Base-by-base conservation (phyloP, 2,329 filamentous ascomycete genomes). In the Huntiella bhutanensis region DNA sequence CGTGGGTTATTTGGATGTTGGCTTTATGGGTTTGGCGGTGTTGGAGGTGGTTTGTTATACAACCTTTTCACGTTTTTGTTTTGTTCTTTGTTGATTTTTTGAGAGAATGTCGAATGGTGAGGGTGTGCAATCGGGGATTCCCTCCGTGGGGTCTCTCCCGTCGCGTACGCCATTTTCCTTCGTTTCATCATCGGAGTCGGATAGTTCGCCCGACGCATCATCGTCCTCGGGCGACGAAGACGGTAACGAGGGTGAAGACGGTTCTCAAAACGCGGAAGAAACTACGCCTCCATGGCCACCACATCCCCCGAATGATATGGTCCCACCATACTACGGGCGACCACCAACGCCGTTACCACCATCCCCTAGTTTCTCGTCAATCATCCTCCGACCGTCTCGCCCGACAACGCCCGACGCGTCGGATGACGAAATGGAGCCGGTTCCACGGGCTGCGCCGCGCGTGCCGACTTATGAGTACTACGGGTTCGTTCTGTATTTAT, bases 381-480 rank as follows among this genome's bases (percentile, higher is more conserved):
- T 98, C 15, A 77, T 98, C 15, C 73, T 96, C 5, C 82, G 87
- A 1, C 84, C 84, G 3, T 93, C 85, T 19, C 74, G 87, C n/a
- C 88, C 87, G 1, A 93, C 84, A 1, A 96, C 88, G 0, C 88
- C 91, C 11, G 87, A 95, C 58, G 83, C 80, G 35, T 92, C 84
- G 0, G 87, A 93, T 62, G 81, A 87, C 54, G 88, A 96, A 55
- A 73, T 81, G 34, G 70, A 77, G 55, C 79, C 73, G 2, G 75
- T 94, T 12, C 84, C 85, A 4, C 81, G 86, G 41, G 75, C 94
- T 13, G 80, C 80, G 46, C 91, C 91, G 1, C 86, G 91, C 59
- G 87, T 98, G 2, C 91, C 91, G n/a, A 98, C 91, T 0, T 96
- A 98, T 65, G 91, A 98, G 60, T 98, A 96, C 73, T 96, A 96